These are phyloP conservation scores for Croton setiger DNA, from an alignment of 441 rosid genomes.

Conservation along the genomic window DNA sequence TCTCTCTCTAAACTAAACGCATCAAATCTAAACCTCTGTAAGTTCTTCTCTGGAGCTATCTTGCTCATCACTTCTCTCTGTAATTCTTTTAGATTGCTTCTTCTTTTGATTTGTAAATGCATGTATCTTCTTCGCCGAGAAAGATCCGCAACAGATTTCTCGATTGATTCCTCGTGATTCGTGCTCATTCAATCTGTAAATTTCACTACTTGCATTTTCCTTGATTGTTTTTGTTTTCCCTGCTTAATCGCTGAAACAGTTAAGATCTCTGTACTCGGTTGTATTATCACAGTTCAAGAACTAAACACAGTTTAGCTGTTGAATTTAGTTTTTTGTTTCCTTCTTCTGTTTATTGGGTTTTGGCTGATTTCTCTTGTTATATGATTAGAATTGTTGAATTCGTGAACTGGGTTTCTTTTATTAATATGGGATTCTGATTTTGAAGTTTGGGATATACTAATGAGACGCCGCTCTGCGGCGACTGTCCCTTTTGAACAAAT, in stretches of 20 bases:
- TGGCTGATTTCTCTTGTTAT: background rate
- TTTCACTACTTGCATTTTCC: background rate
- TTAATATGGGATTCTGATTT: constrained; percentile 21
- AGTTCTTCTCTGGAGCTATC: constrained; percentile 1
- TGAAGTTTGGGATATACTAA: constrained; percentile 21
- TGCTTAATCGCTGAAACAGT: background rate
- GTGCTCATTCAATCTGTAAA: constrained; percentile 8
- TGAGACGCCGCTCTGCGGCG: constrained; percentile 74
- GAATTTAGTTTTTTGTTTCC: constrained; percentile 12
- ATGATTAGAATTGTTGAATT: background rate
- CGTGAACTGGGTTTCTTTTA: constrained; percentile 6
- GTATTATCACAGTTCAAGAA: background rate
- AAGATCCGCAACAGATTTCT: constrained; percentile 19
- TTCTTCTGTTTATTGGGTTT: constrained; percentile 6
- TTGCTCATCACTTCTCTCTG: background rate
- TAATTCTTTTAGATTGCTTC: background rate
- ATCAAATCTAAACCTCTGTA: constrained; percentile 4
- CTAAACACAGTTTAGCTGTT: background rate
- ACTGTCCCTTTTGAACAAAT: constrained; percentile 42
- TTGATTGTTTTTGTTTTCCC: background rate
- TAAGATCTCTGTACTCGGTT: constrained; percentile 12
- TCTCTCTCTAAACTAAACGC: background rate
- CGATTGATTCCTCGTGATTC: constrained; percentile 9
- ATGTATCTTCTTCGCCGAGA: background rate
- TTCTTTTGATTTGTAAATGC: background rate